Percentiles rank a stretch among this genome's conserved stretches.
phyloP scores from a whole-genome alignment of 805 yeast genomes.

The Metschnikowia gelsemii region DNA sequence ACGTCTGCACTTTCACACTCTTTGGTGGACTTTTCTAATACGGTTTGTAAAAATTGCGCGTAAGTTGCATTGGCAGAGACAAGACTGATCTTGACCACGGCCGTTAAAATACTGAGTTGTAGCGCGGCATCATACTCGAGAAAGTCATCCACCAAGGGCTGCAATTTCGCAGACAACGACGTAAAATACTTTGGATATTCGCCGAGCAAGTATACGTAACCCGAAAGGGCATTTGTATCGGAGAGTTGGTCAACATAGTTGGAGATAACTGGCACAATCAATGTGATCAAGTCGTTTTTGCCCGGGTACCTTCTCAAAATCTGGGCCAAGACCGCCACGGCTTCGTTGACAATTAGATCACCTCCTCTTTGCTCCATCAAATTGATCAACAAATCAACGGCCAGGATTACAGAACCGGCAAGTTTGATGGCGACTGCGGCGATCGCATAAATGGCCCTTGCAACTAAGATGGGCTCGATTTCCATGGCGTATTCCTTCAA shows the following conservation, averaged over 20 bases:
- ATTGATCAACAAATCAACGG: conserved; percentile 59
- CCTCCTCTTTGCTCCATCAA: conserved; percentile 61
- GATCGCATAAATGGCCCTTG: conserved; percentile 62
- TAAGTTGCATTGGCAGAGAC: conserved; percentile 23
- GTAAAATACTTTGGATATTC: conserved; percentile 65
- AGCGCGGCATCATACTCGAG: conserved; percentile 58
- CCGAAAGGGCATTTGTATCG: conserved; percentile 52
- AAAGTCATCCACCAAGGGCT: conserved; percentile 50
- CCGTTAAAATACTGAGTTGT: conserved; percentile 58
- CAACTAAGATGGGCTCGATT: conserved; percentile 76
- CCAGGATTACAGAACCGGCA: conserved; percentile 50
- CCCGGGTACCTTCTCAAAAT: conserved; percentile 66
- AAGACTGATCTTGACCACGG: conserved; percentile 58
- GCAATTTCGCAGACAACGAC: conserved; percentile 47
- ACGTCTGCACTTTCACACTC: conserved; percentile 72
- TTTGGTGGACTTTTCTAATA: conserved; percentile 62
- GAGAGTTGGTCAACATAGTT: conserved; percentile 48
- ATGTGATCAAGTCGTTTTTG: conserved; percentile 46
- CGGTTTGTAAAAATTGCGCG: conserved; percentile 51
- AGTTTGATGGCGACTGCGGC: conserved; percentile 72
- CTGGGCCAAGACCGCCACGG: conserved; percentile 60
- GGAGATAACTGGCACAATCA: conserved; percentile 55
- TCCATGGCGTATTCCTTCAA: conserved; percentile 81
- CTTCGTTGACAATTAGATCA: conserved; percentile 59
- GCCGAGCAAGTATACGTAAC: conserved; percentile 70